Percentiles rank a stretch among this genome's conserved stretches.
Evolutionary conservation across 495 filamentous ascomycete species (phyloP).

Genomic region (Endocarpon pusillum): DNA sequence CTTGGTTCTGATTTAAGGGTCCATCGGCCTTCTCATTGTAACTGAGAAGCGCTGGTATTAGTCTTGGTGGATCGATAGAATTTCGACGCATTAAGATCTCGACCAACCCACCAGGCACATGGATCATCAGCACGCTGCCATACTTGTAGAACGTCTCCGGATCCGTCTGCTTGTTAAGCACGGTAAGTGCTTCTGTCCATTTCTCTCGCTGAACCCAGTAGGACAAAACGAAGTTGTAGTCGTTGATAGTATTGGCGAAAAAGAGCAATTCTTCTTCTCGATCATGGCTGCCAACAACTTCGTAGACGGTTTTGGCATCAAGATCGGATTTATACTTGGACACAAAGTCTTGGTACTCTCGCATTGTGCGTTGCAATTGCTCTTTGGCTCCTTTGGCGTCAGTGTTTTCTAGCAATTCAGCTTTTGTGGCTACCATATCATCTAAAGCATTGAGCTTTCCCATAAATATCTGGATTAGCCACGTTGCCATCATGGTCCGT

Average conservation of each 20-base stretch:
- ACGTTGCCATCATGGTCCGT: conserved; percentile 82
- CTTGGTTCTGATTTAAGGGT: conserved; percentile 60
- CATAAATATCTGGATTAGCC: conserved; percentile 95
- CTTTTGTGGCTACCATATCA: conserved; percentile 81
- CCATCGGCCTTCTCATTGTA: conserved; percentile 57
- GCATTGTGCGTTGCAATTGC: conserved; percentile 48
- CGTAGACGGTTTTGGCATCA: conserved; percentile 82
- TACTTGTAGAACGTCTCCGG: conserved; percentile 90
- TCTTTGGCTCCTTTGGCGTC: conserved; percentile 52
- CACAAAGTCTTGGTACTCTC: conserved; percentile 78
- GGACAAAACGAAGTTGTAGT: conserved; percentile 83
- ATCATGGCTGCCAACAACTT: conserved; percentile 88
- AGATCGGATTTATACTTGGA: conserved; percentile 69
- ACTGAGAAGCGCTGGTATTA: conserved; percentile 84
- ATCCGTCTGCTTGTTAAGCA: conserved; percentile 80
- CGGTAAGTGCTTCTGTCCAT: conserved; percentile 76
- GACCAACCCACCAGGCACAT: conserved; percentile 64
- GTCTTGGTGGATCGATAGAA: conserved; percentile 68
- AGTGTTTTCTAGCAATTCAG: conserved; percentile 56
- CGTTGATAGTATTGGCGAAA: conserved; percentile 73
- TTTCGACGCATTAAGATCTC: conserved; percentile 87
- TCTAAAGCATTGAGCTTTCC: conserved; percentile 88
- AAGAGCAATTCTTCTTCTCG: conserved; percentile 81
- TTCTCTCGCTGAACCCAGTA: conserved; percentile 97
- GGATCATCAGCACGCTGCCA: conserved; percentile 87